Evolutionary conservation across 495 filamentous ascomycete genomes (phyloP), one percentile per base, ranked within the genome.

Genomic region (Bacidia rubella): DNA sequence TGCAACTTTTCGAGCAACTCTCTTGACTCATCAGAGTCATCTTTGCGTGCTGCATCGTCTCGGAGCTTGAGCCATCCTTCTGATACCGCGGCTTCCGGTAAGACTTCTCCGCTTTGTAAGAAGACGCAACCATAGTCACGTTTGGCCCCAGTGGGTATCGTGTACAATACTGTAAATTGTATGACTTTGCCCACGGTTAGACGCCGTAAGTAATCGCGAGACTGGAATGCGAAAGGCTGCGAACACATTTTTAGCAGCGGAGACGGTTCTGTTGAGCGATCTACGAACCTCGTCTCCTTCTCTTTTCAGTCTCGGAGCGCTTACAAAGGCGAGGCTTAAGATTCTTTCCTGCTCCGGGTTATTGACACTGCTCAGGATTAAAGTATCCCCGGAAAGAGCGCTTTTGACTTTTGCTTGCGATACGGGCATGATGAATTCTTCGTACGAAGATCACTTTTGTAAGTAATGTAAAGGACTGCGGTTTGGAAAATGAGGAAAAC

Each of bases 41-140:
- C 88, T 57, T 86, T 87, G 39, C 82, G 76, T 53, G 87, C 87
- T 22, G 89, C 86, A 68, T 97, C 92, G 53, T 99, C 90, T 47
- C 93, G 77, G 35, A 99, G 71, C 63, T 88, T 93, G 52, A 85
- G 72, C 86, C 87, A 94, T 47, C 93, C 93, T 57, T 90, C 84
- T 52, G 83, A 76, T 41, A 95, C 81, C 48, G 80, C 71, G 35
- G 82, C 77, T 24, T 95, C 90, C 19, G 90, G 87, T 38, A 97
- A 66, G 44, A 76, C 69, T 32, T 81, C 82, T 11, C 86, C 84
- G 52, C 80, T 82, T 48, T 82, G 77, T 27, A 96, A 72, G 21
- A 69, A 74, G 49, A 90, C 77, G 53, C 74, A 75, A 46, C 92
- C 93, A 65, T 95, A 97, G 61, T 97, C 92, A 41, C 87, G 81